phyloP scores from a whole-genome alignment of 1,139 yeast genomes.

The Debaryomyces sp. region DNA sequence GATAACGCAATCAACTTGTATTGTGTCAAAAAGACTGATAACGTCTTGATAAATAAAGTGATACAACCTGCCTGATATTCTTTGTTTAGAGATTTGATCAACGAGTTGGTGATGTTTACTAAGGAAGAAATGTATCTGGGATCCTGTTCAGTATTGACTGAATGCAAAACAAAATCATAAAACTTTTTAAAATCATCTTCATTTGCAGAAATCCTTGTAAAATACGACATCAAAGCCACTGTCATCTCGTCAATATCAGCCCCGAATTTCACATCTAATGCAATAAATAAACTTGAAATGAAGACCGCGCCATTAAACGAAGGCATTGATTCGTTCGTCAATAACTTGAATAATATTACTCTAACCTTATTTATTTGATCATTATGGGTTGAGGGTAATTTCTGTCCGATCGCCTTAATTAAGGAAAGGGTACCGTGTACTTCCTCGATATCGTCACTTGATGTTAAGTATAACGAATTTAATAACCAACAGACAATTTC shows the following conservation, averaged over 20 bases:
- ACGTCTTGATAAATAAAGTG: constrained; percentile 1
- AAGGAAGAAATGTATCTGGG: constrained; percentile 9
- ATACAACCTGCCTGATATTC: constrained; percentile 6
- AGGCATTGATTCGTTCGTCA: constrained; percentile 20
- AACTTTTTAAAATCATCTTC: constrained; percentile 12
- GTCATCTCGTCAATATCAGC: constrained; percentile 3
- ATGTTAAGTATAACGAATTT: constrained; percentile 7
- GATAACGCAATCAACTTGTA: constrained; percentile 4
- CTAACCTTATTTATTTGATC: constrained; percentile 11
- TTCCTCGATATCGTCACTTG: not conserved
- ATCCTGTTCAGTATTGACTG: constrained; percentile 10
- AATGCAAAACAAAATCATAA: constrained; percentile 12
- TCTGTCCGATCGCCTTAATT: constrained; percentile 11
- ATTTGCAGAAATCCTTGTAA: constrained; percentile 14
- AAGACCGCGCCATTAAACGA: constrained; percentile 16
- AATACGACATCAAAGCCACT: constrained; percentile 16
- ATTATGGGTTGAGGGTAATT: not conserved
- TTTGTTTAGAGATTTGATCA: constrained; percentile 11
- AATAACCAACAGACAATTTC: constrained; percentile 10
- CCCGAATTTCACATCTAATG: constrained; percentile 15
- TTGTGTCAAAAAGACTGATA: constrained; percentile 6
- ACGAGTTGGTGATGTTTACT: constrained; percentile 9
- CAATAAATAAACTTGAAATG: constrained; percentile 22
- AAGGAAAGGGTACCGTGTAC: constrained; percentile 1
- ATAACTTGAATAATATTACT: constrained; percentile 29